These are phyloP conservation scores for Pyrenopolyporus hunteri DNA, from an alignment of 495 filamentous ascomycete species.

Conservation along the genomic window DNA sequence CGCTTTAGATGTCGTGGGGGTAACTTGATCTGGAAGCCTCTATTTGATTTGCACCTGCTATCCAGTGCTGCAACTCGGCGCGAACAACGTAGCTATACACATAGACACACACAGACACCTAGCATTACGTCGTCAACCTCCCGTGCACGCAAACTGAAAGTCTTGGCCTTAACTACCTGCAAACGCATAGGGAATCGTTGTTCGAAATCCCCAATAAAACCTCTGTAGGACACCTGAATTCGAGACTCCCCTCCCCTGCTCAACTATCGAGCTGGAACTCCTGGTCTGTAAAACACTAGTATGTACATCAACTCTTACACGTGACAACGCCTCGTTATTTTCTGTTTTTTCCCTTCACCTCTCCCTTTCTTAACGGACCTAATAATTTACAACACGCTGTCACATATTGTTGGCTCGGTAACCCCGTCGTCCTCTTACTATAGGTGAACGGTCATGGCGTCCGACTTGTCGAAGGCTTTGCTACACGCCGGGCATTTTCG, in stretches of 20 bases:
- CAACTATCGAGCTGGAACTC: not conserved
- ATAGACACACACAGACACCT: too few relatives aligned
- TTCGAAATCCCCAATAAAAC: slow-evolving; percentile 4
- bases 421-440: slow-evolving; percentile 32
- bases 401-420: not conserved
- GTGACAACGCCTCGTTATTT: slow-evolving; percentile 12
- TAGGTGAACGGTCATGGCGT: slow-evolving; percentile 73
- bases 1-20: too few relatives aligned
- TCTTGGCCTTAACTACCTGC: not conserved
- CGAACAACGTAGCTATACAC: slow-evolving; percentile 18
- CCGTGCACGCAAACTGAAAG: not conserved
- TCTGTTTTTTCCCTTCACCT: too few relatives aligned
- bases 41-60: slow-evolving; percentile 16
- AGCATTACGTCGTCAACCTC: not conserved
- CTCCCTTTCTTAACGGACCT: too few relatives aligned
- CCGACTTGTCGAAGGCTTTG: slow-evolving; percentile 84
- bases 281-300: slow-evolving; percentile 16
- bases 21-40: slow-evolving; percentile 3
- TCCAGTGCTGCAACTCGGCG: slow-evolving; percentile 20
- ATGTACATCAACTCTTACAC: slow-evolving; percentile 42
- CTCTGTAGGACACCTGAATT: not conserved
- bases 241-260: not conserved
- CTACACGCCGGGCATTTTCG: slow-evolving; percentile 95
- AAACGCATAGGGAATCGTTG: not conserved
- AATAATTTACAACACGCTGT: slow-evolving; percentile 37